Evolutionary conservation across 2,329 filamentous ascomycete genomes (phyloP).

Genomic region (Fusarium denticulatum): DNA sequence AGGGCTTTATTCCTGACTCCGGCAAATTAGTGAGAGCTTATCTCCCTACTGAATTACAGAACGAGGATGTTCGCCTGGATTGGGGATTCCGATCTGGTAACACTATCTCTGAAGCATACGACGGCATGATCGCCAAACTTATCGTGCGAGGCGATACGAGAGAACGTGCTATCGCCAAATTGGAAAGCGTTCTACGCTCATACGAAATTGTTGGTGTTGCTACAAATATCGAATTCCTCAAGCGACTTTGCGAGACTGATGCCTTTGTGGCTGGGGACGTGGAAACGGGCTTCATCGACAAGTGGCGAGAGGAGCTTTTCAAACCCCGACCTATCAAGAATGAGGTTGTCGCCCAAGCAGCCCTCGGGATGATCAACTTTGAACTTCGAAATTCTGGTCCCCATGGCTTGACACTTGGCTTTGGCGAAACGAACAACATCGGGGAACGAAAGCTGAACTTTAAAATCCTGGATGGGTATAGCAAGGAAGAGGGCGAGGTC

Average conservation of each 20-base stretch:
- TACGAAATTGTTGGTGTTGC: constrained; percentile 94
- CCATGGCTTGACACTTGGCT: constrained; percentile 65
- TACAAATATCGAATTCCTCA: constrained; percentile 97
- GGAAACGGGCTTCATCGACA: constrained; percentile 96
- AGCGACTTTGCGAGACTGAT: constrained; percentile 81
- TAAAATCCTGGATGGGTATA: constrained; percentile 68
- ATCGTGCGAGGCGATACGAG: constrained; percentile 87
- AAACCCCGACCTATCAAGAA: constrained; percentile 66
- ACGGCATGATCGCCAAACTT: constrained; percentile 98
- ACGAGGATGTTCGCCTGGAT: constrained; percentile 84
- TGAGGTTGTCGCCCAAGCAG: constrained; percentile 88
- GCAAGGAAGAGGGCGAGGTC: constrained; percentile 71
- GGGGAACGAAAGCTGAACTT: constrained; percentile 61
- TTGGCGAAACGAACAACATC: constrained; percentile 56
- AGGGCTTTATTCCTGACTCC: constrained; percentile 93
- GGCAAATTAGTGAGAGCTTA: constrained; percentile 85
- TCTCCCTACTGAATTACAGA: constrained; percentile 69
- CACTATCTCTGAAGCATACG: constrained; percentile 92
- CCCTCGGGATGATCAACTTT: constrained; percentile 74
- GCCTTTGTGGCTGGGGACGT: constrained; percentile 89
- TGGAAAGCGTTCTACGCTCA: constrained; percentile 80
- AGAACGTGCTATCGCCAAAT: constrained; percentile 82
- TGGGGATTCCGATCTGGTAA: constrained; percentile 93
- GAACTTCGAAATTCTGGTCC: constrained; percentile 53
- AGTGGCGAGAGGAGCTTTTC: constrained; percentile 85